These are phyloP conservation scores for Lactifluus echinatus DNA, from an alignment of 768 basidiomycete species.

Conservation along the genomic window DNA sequence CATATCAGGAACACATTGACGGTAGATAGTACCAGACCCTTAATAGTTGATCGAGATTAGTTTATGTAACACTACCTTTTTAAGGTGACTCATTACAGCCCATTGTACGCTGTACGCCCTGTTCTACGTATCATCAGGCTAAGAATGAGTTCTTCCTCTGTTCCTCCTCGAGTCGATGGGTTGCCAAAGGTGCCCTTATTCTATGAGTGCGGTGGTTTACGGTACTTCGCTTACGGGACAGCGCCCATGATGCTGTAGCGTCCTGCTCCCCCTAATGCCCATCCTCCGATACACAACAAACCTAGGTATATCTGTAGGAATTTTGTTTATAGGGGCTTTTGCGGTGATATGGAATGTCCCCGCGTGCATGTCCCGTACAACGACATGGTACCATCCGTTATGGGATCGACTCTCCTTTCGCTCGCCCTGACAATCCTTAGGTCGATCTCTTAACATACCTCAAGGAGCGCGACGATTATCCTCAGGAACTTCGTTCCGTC, in stretches of 20 bases:
- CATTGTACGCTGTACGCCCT: too few species aligned
- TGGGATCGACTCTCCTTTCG: not conserved
- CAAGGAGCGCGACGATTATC: not conserved
- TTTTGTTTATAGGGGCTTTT: conserved; percentile 1
- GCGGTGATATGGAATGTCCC: not conserved
- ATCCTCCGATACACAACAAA: not conserved
- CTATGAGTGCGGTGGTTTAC: not conserved
- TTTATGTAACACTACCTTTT: too few species aligned
- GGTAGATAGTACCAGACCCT: too few species aligned
- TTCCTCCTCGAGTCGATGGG: not conserved
- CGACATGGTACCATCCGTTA: not conserved
- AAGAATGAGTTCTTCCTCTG: not conserved
- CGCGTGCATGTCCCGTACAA: not conserved
- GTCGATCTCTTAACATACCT: not conserved
- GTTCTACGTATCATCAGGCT: too few species aligned
- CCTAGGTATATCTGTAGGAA: conserved; percentile 7
- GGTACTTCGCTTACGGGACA: not conserved
- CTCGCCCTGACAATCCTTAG: not conserved
- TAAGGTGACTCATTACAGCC: too few species aligned
- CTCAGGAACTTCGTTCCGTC: not conserved
- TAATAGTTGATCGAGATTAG: too few species aligned
- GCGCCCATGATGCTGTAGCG: not conserved
- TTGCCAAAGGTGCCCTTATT: not conserved
- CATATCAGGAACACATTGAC: too few species aligned
- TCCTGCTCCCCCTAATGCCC: not conserved